These are phyloP conservation scores for Monilinia polystroma DNA, from an alignment of 2,329 filamentous ascomycete genomes.

Conservation along the genomic window DNA sequence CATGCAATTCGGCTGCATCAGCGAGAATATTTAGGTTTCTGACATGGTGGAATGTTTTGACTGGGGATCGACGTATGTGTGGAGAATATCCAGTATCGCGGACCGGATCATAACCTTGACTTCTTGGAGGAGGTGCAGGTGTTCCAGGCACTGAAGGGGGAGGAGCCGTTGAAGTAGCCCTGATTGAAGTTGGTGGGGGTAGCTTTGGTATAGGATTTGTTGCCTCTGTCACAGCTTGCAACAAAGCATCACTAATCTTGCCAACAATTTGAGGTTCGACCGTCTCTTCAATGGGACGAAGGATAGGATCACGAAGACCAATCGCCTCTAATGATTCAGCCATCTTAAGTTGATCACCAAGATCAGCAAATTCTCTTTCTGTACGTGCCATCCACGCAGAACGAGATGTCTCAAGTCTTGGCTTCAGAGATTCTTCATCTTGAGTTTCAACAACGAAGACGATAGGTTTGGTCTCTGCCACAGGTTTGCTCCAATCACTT, in stretches of 20 bases:
- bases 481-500: conserved; percentile 23
- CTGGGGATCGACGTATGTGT: conserved; percentile 14
- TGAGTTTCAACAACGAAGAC: conserved; percentile 17
- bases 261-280: conserved; percentile 6
- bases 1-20: conserved; percentile 17
- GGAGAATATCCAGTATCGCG: conserved; percentile 27
- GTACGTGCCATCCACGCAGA: conserved; percentile 28
- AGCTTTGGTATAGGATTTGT: neutral
- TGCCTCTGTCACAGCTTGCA: conserved; percentile 12
- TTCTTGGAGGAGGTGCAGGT: conserved; percentile 22
- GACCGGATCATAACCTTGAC: conserved; percentile 33
- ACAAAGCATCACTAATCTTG: conserved; percentile 16
- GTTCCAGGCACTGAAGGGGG: conserved; percentile 20
- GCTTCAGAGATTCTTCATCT: conserved; percentile 17
- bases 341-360: conserved; percentile 21
- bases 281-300: conserved; percentile 10
- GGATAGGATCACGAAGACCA: conserved; percentile 20
- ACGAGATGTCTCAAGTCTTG: conserved; percentile 27
- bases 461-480: conserved; percentile 20
- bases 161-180: conserved; percentile 17
- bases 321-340: conserved; percentile 20
- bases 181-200: conserved; percentile 14
- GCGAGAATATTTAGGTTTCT: conserved; percentile 17
- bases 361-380: conserved; percentile 21
- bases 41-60: conserved; percentile 8